Evolutionary conservation across 1,284 basidiomycete genomes (phyloP), one percentile per base, ranked within the genome.

Genomic region (Cystobasidium pallidum): DNA sequence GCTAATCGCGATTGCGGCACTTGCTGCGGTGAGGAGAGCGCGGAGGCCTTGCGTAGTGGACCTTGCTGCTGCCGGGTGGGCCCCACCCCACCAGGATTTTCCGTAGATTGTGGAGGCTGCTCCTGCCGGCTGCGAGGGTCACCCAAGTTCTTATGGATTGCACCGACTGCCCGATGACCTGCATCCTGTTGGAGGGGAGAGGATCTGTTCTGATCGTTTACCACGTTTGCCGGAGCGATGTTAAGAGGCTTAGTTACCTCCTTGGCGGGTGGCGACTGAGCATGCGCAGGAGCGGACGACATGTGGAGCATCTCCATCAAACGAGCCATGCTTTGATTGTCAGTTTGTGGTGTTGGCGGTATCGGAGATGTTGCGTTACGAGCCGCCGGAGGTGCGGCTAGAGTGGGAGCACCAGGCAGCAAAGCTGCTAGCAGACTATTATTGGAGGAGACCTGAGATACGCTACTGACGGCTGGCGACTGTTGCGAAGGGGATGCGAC

Each of bases 281-380:
- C 58, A 24, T 28, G 7, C 7, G 36, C 1, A n/a, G 67, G 39
- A 21, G 49, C n/a, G 6, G 68, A 71, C 8, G 68, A 63, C 68
- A 71, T 71, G 36, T 71, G 68, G 17, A 71, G 61, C 68, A 71
- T 72, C 26, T 72, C 64, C 72, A 73, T 73, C n/a, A 63, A 32
- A 6, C 64, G 57, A 26, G 41, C 47, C 65, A 73, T 73, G 49
- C 72, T 73, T 34, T 66, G 54, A 39, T 36, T 54, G 28, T 67
- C 72, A 24, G 65, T 47, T 43, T 65, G 51, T n/a, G 52, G 41
- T 7, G 52, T 24, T 2, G 32, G 47, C 39, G 68, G 49, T 15
- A 36, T 34, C 4, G 54, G 57, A 24, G 54, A 58, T 6, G 41
- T 24, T 30, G 17, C 43, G 24, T 15, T 43, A 17, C 36, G 58